These are phyloP conservation scores for Nicotiana noctiflora DNA, from an alignment of 257 asterid species.

Conservation along the genomic window DNA sequence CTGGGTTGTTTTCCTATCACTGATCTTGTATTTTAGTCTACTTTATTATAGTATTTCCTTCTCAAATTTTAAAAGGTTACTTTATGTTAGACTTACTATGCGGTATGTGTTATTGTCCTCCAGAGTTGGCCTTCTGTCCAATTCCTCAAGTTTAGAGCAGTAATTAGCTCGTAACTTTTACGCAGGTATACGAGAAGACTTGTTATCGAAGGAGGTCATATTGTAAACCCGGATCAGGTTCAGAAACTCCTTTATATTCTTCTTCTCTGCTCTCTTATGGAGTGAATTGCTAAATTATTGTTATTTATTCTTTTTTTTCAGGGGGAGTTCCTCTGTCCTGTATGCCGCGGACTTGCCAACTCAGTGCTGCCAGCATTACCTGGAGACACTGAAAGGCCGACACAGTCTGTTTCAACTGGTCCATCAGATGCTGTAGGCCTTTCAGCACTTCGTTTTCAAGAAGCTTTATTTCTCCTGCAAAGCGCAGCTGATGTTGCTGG, in stretches of 20 bases:
- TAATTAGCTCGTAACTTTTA: conserved; percentile 6
- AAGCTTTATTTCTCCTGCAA: conserved; percentile 54
- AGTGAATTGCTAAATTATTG: conserved; percentile 11
- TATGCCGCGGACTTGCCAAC: conserved; percentile 93
- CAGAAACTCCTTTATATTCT: background rate
- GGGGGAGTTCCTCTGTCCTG: conserved; percentile 99
- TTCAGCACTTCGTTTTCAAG: conserved; percentile 37
- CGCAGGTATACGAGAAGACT: conserved; percentile 68
- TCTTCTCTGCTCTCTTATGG: conserved; percentile 10
- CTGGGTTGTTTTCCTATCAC: background rate
- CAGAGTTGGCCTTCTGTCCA: background rate
- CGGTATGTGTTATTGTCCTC: background rate
- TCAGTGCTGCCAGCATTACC: conserved; percentile 67
- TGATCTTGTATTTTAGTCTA: background rate
- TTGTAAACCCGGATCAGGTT: conserved; percentile 98
- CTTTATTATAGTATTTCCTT: conserved; percentile 1
- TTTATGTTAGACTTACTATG: background rate
- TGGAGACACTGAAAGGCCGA: conserved; percentile 32
- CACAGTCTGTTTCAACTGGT: conserved; percentile 23
- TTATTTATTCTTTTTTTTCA: conserved; percentile 27
- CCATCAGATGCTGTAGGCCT: conserved; percentile 23
- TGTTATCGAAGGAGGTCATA: conserved; percentile 91
- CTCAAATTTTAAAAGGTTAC: background rate
- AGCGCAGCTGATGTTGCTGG: conserved; percentile 57
- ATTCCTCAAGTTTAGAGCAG: background rate